Conservation (phyloP, 768 basidiomycete species). For the Baorangia bicolor region DNA sequence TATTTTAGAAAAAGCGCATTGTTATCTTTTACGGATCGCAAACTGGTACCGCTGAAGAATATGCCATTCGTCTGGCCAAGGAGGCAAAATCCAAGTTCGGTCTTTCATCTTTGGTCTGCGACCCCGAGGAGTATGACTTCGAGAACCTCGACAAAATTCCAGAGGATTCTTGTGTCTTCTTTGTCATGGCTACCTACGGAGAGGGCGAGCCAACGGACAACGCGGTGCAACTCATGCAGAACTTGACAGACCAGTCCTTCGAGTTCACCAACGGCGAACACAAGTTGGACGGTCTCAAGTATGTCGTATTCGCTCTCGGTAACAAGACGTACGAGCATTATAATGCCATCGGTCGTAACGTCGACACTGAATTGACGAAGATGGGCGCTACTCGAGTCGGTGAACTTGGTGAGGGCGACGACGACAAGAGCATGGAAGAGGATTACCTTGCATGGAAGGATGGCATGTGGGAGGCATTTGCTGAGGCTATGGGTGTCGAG, state of each 20-base stretch:
- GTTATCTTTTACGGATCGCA: conserved; percentile 99
- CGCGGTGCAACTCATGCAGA: conserved; percentile 92
- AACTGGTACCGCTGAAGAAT: conserved; percentile 98
- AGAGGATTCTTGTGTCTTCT: conserved; percentile 84
- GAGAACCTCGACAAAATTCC: conserved; percentile 92
- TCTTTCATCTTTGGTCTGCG: conserved; percentile 92
- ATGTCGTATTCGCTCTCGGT: conserved; percentile 92
- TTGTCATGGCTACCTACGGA: conserved; percentile 97
- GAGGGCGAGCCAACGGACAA: conserved; percentile 99
- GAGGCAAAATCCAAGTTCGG: conserved; percentile 97
- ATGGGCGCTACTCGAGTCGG: conserved; percentile 87
- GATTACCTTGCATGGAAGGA: conserved; percentile 99
- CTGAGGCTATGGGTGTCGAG: conserved; percentile 81
- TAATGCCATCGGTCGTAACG: conserved; percentile 80
- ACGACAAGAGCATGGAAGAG: conserved; percentile 99
- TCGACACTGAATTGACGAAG: conserved; percentile 70
- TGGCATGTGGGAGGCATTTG: conserved; percentile 90
- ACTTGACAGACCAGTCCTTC: conserved; percentile 82
- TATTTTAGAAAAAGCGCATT: conserved; percentile 84
- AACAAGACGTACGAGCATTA: conserved; percentile 97
- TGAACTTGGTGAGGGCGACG: conserved; percentile 92
- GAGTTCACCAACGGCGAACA: conserved; percentile 81
- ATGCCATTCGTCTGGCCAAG: conserved; percentile 95
- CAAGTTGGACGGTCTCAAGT: conserved; percentile 81
- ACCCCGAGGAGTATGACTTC: conserved; percentile 99